Evolutionary conservation across 768 basidiomycete genomes (phyloP).

Genomic region (Podaxis sp.): DNA sequence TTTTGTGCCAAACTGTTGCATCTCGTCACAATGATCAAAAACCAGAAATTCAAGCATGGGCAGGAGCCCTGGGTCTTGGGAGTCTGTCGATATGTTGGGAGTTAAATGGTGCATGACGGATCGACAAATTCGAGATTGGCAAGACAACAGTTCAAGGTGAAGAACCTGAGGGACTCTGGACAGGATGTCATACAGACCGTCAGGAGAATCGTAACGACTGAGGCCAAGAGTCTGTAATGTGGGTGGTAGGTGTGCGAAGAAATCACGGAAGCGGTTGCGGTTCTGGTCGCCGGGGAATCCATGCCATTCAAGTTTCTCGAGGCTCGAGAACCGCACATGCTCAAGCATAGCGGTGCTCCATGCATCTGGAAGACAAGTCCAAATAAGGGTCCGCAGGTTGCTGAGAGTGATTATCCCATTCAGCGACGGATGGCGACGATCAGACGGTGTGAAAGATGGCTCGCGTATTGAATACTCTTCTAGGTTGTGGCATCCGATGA

Average conservation of each 20-base stretch:
- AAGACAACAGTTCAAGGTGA: not conserved
- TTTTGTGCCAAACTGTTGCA: constrained; percentile 7
- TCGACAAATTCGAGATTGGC: not conserved
- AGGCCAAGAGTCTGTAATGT: not conserved
- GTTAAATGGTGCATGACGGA: not conserved
- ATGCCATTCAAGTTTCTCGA: not conserved
- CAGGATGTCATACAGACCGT: constrained; percentile 1
- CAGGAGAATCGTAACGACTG: not conserved
- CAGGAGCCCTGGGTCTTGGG: not conserved
- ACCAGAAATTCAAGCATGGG: not conserved
- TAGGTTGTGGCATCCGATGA: constrained; percentile 5
- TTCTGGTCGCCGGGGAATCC: constrained; percentile 10
- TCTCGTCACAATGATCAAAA: constrained; percentile 1
- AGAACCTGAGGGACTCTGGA: not conserved
- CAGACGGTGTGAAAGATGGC: constrained; percentile 11
- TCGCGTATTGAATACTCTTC: constrained; percentile 10
- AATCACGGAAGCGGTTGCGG: constrained; percentile 3
- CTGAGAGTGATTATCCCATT: constrained; percentile 8
- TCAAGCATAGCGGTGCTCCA: constrained; percentile 12
- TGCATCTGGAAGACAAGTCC: constrained; percentile 9
- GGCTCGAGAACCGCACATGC: not conserved
- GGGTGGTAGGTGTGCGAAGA: not conserved
- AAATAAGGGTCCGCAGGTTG: constrained; percentile 3
- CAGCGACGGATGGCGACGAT: constrained; percentile 12
- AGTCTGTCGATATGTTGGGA: not conserved